These are phyloP conservation scores for Glycine soja DNA, from an alignment of 306 rosid species.

Conservation along the genomic window DNA sequence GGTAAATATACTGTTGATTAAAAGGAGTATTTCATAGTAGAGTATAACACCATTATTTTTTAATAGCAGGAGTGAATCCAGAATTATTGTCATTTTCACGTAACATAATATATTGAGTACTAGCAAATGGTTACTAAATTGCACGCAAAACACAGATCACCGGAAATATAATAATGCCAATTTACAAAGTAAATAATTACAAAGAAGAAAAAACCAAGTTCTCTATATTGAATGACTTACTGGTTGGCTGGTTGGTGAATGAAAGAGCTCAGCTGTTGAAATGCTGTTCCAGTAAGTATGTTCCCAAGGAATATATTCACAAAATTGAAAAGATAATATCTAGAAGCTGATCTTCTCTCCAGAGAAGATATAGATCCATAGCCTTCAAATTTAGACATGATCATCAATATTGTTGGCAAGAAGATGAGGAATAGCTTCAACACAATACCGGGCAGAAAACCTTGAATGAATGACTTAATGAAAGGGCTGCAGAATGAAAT, in stretches of 20 bases:
- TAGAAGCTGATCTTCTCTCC: conserved; percentile 82
- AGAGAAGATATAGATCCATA: conserved; percentile 67
- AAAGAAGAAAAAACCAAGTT: neutral
- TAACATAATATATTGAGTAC: neutral
- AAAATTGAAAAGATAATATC: conserved; percentile 72
- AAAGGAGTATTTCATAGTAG: neutral
- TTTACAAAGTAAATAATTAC: neutral
- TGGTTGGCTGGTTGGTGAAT: conserved; percentile 66
- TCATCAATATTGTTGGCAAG: conserved; percentile 85
- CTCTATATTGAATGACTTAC: conserved; percentile 54
- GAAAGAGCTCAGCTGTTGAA: conserved; percentile 74
- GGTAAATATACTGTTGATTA: neutral
- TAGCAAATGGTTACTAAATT: neutral
- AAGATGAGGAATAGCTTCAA: conserved; percentile 87
- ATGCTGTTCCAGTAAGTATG: conserved; percentile 76
- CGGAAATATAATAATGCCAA: conserved; percentile 19
- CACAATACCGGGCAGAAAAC: conserved; percentile 83
- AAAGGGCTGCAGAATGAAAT: conserved; percentile 55
- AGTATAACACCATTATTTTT: neutral
- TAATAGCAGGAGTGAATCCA: conserved; percentile 8
- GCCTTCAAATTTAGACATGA: conserved; percentile 90
- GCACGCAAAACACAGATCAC: neutral
- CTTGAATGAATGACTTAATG: conserved; percentile 71
- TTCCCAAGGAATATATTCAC: conserved; percentile 87
- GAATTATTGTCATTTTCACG: neutral